Evolutionary conservation across 2,329 filamentous ascomycete genomes (phyloP).

Genomic region (Colletotrichum neosansevieriae): DNA sequence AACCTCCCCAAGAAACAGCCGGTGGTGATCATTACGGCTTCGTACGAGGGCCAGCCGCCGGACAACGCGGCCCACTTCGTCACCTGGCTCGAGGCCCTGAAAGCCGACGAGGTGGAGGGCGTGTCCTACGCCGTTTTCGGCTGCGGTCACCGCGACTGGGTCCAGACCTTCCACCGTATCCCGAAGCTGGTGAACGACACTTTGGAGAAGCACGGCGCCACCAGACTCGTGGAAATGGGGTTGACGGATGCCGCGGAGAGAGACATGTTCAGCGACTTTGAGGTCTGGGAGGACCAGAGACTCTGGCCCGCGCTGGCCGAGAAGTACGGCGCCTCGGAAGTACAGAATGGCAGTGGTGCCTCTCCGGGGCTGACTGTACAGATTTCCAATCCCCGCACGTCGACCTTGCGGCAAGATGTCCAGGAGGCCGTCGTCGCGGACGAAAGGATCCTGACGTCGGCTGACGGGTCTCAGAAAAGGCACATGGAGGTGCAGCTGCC

Average conservation of each 20-base stretch:
- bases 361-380: constrained; percentile 57
- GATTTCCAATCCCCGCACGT: constrained; percentile 65
- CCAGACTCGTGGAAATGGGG: constrained; percentile 60
- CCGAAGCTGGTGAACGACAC: constrained; percentile 71
- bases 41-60: constrained; percentile 77
- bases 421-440: constrained; percentile 68
- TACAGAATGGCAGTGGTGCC: constrained; percentile 16
- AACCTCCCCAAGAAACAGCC: constrained; percentile 68
- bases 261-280: constrained; percentile 76
- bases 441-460: constrained; percentile 61
- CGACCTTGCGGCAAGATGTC: constrained; percentile 70
- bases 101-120: constrained; percentile 60
- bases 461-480: constrained; percentile 68
- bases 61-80: constrained; percentile 77
- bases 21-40: constrained; percentile 72
- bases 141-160: constrained; percentile 70
- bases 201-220: constrained; percentile 54
- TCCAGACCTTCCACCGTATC: constrained; percentile 74
- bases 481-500: constrained; percentile 78
- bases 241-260: constrained; percentile 70
- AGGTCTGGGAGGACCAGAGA: constrained; percentile 73
- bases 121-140: constrained; percentile 75
- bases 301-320: constrained; percentile 64
- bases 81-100: constrained; percentile 68
- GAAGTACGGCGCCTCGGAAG: constrained; percentile 61